Base-by-base conservation (phyloP, 1,284 basidiomycete species). In the Boletellus deceptivus region DNA sequence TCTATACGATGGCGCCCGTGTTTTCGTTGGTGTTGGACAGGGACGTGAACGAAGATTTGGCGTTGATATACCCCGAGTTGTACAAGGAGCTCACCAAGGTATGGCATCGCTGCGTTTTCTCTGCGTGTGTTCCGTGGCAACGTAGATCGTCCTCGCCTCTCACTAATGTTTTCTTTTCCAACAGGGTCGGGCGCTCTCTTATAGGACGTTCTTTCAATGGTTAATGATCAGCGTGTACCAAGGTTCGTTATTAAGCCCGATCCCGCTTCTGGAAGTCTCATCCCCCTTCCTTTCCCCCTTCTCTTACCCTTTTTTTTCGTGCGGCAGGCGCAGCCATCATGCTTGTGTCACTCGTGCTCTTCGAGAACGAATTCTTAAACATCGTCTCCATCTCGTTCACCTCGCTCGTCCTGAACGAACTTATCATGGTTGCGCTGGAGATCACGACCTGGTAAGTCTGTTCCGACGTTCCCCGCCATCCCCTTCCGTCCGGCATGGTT, bases 151-250 rank as follows among this genome's bases (percentile, higher is more conserved):
- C 33, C n/a, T 35, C 16, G n/a, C 16, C 14, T 31, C 29, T 9
- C 13, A 11, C 29, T 31, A 31, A 35, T 34, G 0, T 33, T 17
- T n/a, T 18, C 50, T 46, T n/a, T 16, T 38, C 22, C 51, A 3
- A n/a, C 57, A 95, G 93, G 94, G 94, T 4, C 89, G 95, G 53
- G 86, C 91, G 2, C 70, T 98, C 38, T 94, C 91, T 8, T 94
- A 90, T 75, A 98, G 97, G 75, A 99, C 96, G 0, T 99, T 99
- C 76, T 98, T 98, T 73, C 85, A 89, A 53, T 99, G 97, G 96
- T 76, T 96, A 57, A 93, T 95, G 83, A 95, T 98, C 64, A 96
- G 93, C 62, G 77, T 98, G 31, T 99, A 99, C 71, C 97, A 99
- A 83, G 96, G 93, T 89, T 42, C 40, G 76, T 49, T 22, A 17